These are phyloP conservation scores for Endoconidiophora polonica DNA, from an alignment of 2,329 filamentous ascomycete species.

Conservation along the genomic window DNA sequence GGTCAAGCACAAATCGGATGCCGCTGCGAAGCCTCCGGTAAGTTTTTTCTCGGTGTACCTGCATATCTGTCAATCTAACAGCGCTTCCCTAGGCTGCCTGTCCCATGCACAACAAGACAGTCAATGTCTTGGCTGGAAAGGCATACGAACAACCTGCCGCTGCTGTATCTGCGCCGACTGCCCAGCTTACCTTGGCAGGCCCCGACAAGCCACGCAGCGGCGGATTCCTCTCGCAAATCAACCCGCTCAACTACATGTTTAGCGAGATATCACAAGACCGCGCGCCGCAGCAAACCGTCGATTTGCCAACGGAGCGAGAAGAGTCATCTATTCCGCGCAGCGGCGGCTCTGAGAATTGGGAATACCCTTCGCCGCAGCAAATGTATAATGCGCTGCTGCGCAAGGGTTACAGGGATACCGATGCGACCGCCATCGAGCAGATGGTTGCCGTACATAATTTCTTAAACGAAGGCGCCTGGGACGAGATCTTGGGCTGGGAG, in stretches of 20 bases:
- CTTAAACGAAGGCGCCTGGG: conserved; percentile 92
- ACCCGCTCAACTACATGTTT: conserved; percentile 91
- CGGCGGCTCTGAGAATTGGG: conserved; percentile 67
- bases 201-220: not conserved
- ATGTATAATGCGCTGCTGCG: conserved; percentile 98
- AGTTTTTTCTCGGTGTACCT: not conserved
- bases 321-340: conserved; percentile 82
- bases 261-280: conserved; percentile 64
- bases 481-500: conserved; percentile 90
- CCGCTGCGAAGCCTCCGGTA: conserved; percentile 7
- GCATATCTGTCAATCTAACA: not conserved
- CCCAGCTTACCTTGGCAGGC: conserved; percentile 14
- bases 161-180: conserved; percentile 31
- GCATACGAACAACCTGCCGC: conserved; percentile 20
- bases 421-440: conserved; percentile 78
- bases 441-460: conserved; percentile 99
- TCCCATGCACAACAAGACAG: conserved; percentile 39
- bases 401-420: conserved; percentile 91
- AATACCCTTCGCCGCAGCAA: conserved; percentile 95
- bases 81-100: conserved; percentile 28
- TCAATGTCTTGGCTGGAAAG: conserved; percentile 27
- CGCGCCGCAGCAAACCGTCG: conserved; percentile 53
- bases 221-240: conserved; percentile 38
- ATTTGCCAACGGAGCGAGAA: conserved; percentile 67
- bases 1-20: conserved; percentile 6